Base-by-base conservation (phyloP, 2,329 filamentous ascomycete genomes). In the Cadophora sp. region DNA sequence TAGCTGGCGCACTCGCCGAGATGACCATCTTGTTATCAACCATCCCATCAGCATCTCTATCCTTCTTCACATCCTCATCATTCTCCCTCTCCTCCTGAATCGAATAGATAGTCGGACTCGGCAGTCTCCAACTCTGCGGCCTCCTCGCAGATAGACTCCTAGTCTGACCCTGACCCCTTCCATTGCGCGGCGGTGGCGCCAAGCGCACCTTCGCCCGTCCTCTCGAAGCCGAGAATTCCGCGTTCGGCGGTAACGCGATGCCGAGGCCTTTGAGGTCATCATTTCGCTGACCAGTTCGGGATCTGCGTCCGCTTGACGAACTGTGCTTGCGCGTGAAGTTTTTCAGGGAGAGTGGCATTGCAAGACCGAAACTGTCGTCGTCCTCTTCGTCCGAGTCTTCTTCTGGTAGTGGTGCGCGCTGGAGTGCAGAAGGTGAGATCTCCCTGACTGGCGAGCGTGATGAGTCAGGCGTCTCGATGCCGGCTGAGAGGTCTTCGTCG, bases 21-120 rank as follows among this genome's bases (percentile, higher is more conserved):
- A 67, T 62, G 30, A 66, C 55, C 45, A 65, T 66, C 18, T 50
- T 55, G 20, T 1, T 22, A 9, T 20, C 48, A 14, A 8, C 47
- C 27, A 41, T 24, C 18, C 53, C 64, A 9, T 22, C 48, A 14
- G 39, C 41, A n/a, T 55, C 67, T 20, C 43, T 39, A 14, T 16
- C 64, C 22, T 67, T 66, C 27, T 68, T 66, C n/a, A 53, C n/a
- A 27, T 62, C 59, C 20, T 72, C 72, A 11, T 71, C 71, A 47
- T 64, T 65, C 68, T 76, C 74, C 30, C 62, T 63, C 65, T 76
- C 76, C 67, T 78, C 76, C 30, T 62, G 66, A 58, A 78, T 78
- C 16, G 71, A 66, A 20, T 65, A 74, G 22, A 78, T 72, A 33
- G 76, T 75, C 27, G 75, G 75, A 62, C 75, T 76, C 16, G 76